Conservation (phyloP, 352 stramenopile genomes). For the Globisporangium camurandrum region DNA sequence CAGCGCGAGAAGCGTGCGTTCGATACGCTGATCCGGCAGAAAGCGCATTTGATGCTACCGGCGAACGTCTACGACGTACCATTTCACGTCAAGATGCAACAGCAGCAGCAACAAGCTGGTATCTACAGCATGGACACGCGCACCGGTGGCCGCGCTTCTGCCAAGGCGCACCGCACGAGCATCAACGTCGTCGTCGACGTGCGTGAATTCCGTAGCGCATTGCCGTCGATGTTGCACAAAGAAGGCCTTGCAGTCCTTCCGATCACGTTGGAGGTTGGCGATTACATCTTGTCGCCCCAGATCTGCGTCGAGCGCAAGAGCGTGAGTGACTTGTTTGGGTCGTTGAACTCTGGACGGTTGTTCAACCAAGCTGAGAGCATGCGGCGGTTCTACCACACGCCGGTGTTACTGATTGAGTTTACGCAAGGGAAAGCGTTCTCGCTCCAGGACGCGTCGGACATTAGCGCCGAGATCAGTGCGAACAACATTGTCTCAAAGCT, state of each 20-base stretch:
- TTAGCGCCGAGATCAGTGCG: constrained; percentile 89
- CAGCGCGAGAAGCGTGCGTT: constrained; percentile 95
- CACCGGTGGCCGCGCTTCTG: constrained; percentile 39
- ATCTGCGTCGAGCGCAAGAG: constrained; percentile 97
- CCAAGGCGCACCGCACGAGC: constrained; percentile 28
- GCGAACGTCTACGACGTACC: constrained; percentile 82
- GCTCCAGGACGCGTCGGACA: constrained; percentile 84
- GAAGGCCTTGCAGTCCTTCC: constrained; percentile 90
- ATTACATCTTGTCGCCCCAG: constrained; percentile 96
- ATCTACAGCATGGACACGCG: constrained; percentile 83
- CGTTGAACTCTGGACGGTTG: constrained; percentile 92
- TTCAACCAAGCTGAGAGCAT: constrained; percentile 92
- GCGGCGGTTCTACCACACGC: constrained; percentile 77
- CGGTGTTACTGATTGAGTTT: constrained; percentile 96
- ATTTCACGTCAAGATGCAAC: constrained; percentile 63
- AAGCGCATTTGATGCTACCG: constrained; percentile 87
- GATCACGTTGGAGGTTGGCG: constrained; percentile 93
- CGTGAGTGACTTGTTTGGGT: constrained; percentile 94
- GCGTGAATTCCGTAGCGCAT: constrained; percentile 93
- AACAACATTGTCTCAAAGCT: constrained; percentile 95
- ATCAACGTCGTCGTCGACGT: constrained; percentile 92
- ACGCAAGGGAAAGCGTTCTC: constrained; percentile 79
- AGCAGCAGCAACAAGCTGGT: constrained; percentile 36
- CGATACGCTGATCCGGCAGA: constrained; percentile 94
- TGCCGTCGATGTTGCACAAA: constrained; percentile 97